phyloP scores from a whole-genome alignment of 768 basidiomycete species.

The Suillus brevipes region DNA sequence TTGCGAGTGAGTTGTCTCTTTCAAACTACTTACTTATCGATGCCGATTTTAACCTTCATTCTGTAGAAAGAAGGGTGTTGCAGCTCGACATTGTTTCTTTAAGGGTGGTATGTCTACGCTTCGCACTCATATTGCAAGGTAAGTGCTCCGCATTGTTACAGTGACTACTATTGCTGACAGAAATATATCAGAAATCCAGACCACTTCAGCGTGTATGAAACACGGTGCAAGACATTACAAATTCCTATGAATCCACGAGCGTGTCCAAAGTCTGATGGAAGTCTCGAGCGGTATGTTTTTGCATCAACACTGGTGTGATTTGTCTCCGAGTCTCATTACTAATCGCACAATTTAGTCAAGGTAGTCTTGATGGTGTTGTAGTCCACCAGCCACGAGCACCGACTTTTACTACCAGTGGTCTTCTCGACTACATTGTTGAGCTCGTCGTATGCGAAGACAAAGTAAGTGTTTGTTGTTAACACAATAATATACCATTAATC shows the following conservation, averaged over 20 bases:
- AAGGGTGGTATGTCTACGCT: background rate
- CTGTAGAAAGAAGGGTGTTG: background rate
- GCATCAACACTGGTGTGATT: too few species aligned
- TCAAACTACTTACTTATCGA: too few species aligned
- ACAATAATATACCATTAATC: too few species aligned
- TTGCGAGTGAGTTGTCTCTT: background rate
- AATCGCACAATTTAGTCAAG: background rate
- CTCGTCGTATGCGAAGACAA: background rate
- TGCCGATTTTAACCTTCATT: too few species aligned
- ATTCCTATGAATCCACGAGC: background rate
- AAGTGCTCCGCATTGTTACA: too few species aligned
- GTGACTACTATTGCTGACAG: too few species aligned
- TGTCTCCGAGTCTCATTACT: too few species aligned
- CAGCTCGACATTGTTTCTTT: background rate
- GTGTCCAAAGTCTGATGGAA: background rate
- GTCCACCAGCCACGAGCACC: background rate
- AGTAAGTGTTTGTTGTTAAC: background rate
- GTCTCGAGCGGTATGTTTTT: background rate
- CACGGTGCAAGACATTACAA: background rate
- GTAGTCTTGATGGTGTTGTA: background rate
- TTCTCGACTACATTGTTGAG: background rate
- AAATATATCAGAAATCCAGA: background rate
- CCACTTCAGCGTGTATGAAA: background rate
- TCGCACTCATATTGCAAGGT: background rate
- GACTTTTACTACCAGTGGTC: background rate